A percentile compares a stretch with the other conserved stretches of the same genome.
Conservation (phyloP, 768 basidiomycete species). For the Gloeophyllum trabeum region DNA sequence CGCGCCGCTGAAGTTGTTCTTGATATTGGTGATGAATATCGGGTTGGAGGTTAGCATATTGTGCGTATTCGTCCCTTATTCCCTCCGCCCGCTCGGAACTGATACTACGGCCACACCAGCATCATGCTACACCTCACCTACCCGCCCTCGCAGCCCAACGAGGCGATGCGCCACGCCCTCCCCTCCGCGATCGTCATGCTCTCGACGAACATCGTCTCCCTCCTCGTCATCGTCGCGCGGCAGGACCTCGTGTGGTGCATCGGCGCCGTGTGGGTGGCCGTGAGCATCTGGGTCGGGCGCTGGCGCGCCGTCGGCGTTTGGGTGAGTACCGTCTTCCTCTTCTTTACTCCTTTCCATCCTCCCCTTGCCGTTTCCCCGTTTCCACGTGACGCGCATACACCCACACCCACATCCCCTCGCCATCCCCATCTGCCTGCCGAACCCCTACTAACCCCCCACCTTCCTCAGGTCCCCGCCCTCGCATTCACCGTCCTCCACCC, state of each 20-base stretch:
- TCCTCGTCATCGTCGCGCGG: conserved; percentile 42
- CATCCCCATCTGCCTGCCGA: too few species aligned
- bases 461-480: too few species aligned
- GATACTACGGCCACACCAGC: conserved; percentile 67
- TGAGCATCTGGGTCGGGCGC: conserved; percentile 55
- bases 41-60: conserved; percentile 56
- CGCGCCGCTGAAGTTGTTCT: conserved; percentile 70
- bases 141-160: too few species aligned
- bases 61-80: too few species aligned
- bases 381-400: not conserved
- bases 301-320: too few species aligned
- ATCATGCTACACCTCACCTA: conserved; percentile 55
- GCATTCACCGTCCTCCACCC: conserved; percentile 61
- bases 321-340: conserved; percentile 56
- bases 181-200: too few species aligned
- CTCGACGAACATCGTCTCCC: conserved; percentile 28
- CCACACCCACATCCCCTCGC: too few species aligned
- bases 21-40: conserved; percentile 36
- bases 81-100: too few species aligned
- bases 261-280: conserved; percentile 64
- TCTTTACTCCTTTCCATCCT: conserved; percentile 29
- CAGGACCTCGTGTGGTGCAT: conserved; percentile 68
- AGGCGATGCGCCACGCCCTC: too few species aligned
- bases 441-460: too few species aligned
- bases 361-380: not conserved